Evolutionary conservation across 1,284 basidiomycete species (phyloP).

Genomic region (Melampsora larici-populina): DNA sequence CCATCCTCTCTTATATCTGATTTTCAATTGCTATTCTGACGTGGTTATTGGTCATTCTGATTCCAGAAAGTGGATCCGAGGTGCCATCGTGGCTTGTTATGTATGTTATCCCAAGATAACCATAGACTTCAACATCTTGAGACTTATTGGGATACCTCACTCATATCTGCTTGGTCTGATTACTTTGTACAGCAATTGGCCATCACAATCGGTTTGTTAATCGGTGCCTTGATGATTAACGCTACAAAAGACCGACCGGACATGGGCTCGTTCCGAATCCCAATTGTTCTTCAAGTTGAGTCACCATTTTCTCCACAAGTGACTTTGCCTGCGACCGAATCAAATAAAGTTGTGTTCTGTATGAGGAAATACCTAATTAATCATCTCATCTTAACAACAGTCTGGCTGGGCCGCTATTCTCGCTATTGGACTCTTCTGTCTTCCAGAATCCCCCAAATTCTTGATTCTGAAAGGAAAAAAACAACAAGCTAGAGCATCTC

Average conservation of each 20-base stretch:
- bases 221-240: neutral
- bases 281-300: conserved; percentile 1
- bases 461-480: neutral
- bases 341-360: neutral
- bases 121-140: neutral
- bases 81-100: neutral
- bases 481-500: neutral
- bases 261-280: neutral
- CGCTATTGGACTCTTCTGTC: neutral
- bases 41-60: neutral
- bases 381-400: neutral
- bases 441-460: conserved; percentile 3
- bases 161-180: neutral
- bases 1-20: neutral
- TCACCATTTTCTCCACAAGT: neutral
- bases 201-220: neutral
- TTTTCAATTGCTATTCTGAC: neutral
- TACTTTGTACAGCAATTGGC: neutral
- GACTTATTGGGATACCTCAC: neutral
- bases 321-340: neutral
- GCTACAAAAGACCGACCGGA: neutral
- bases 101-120: neutral
- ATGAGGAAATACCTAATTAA: neutral
- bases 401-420: neutral
- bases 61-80: neutral